phyloP scores from a whole-genome alignment of 495 filamentous ascomycete genomes.

The Aspergillus biplanus region DNA sequence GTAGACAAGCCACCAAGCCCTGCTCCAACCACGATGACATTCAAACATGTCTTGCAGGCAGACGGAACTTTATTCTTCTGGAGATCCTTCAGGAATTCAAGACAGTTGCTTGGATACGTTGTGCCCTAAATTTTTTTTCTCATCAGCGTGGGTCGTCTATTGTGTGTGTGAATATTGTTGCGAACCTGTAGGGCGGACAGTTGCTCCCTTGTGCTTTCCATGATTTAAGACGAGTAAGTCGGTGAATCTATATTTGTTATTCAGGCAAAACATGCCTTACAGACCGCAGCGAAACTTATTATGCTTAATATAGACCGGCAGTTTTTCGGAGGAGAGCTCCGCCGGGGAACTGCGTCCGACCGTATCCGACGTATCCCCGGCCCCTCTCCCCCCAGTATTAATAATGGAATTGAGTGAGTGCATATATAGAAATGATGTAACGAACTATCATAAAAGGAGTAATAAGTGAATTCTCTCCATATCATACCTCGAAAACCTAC shows the following conservation, averaged over 20 bases:
- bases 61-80: not conserved
- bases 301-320: not conserved
- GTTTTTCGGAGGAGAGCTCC: not conserved
- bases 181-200: slow-evolving; percentile 1
- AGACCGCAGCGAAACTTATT: not conserved
- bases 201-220: not conserved
- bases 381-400: not conserved
- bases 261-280: not conserved
- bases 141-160: not conserved
- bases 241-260: not conserved
- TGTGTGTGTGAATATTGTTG: not conserved
- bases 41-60: slow-evolving; percentile 1
- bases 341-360: not conserved
- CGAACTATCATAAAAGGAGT: not conserved
- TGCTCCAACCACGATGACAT: slow-evolving; percentile 52
- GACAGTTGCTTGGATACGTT: slow-evolving; percentile 26
- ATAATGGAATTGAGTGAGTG: not conserved
- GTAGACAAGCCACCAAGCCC: slow-evolving; percentile 55
- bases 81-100: slow-evolving; percentile 18
- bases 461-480: too few species aligned
- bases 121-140: slow-evolving; percentile 5
- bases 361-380: slow-evolving; percentile 11
- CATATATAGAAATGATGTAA: not conserved
- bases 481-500: not conserved
- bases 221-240: not conserved